These are phyloP conservation scores for Bifiguratus adelaidae DNA, from an alignment of 192 early-diverging fungal genomes.

Conservation along the genomic window DNA sequence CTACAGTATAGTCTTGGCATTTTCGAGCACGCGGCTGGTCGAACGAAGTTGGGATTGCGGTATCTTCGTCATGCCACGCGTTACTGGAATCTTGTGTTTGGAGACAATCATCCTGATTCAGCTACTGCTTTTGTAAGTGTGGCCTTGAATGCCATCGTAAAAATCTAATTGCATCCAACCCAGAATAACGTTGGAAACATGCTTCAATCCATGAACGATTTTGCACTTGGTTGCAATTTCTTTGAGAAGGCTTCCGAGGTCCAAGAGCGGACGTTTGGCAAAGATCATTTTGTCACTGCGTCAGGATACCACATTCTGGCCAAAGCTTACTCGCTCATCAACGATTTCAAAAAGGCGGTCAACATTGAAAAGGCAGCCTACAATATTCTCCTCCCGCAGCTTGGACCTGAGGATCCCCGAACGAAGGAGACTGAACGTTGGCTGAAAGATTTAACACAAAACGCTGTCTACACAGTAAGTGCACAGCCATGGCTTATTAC, in stretches of 20 bases:
- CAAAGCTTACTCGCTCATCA: slow-evolving; percentile 56
- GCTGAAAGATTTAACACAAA: slow-evolving; percentile 55
- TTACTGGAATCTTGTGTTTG: slow-evolving; percentile 71
- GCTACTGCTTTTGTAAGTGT: slow-evolving; percentile 67
- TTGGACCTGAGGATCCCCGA: slow-evolving; percentile 61
- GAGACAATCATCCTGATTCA: slow-evolving; percentile 68
- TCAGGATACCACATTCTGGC: slow-evolving; percentile 66
- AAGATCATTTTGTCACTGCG: slow-evolving; percentile 57
- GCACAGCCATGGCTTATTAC: background rate
- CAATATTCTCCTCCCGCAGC: slow-evolving; percentile 41
- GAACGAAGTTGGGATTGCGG: slow-evolving; percentile 58
- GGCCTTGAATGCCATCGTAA: slow-evolving; percentile 14
- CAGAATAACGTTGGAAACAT: slow-evolving; percentile 63
- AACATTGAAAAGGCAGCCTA: slow-evolving; percentile 59
- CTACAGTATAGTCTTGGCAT: slow-evolving; percentile 70
- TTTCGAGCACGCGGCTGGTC: slow-evolving; percentile 78
- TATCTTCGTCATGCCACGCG: slow-evolving; percentile 76
- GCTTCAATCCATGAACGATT: slow-evolving; percentile 58
- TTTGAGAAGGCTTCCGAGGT: slow-evolving; percentile 59
- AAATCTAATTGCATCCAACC: background rate
- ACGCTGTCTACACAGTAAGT: slow-evolving; percentile 35
- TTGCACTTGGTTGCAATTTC: slow-evolving; percentile 50
- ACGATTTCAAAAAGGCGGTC: slow-evolving; percentile 69
- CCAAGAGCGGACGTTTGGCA: slow-evolving; percentile 53
- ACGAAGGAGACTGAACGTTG: slow-evolving; percentile 58